Evolutionary conservation across 352 stramenopile genomes (phyloP).

Genomic region (Phytophthora ohioensis): DNA sequence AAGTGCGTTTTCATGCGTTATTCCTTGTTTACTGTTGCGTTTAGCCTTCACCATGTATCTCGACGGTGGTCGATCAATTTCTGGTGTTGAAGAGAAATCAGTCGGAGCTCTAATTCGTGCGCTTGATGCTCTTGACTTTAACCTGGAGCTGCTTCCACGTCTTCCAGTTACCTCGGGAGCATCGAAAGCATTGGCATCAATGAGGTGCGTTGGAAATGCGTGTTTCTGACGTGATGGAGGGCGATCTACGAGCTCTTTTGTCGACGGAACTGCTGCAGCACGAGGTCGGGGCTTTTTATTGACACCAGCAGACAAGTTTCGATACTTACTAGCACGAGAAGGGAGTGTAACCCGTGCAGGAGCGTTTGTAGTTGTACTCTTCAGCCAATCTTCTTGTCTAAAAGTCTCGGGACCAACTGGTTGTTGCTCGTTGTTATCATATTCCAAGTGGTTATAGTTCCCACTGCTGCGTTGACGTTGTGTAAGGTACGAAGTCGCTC

Average conservation of each 20-base stretch:
- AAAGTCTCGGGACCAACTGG: too few relatives aligned
- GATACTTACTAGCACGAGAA: conserved; percentile 42
- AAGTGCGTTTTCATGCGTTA: conserved; percentile 4
- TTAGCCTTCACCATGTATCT: conserved; percentile 80
- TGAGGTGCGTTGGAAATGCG: conserved; percentile 81
- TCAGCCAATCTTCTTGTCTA: conserved; percentile 19
- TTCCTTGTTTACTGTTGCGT: conserved; percentile 32
- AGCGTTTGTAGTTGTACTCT: neutral
- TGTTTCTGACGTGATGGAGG: conserved; percentile 79
- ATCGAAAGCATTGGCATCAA: conserved; percentile 59
- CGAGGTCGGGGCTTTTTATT: conserved; percentile 34
- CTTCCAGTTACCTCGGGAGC: conserved; percentile 23
- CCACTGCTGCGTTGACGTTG: neutral
- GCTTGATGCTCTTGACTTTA: conserved; percentile 18
- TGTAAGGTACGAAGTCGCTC: neutral
- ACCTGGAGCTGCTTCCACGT: conserved; percentile 19
- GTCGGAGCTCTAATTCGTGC: conserved; percentile 6
- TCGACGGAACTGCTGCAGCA: conserved; percentile 8
- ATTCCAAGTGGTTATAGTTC: conserved; percentile 32
- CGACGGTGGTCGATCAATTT: conserved; percentile 66
- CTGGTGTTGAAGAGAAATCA: neutral
- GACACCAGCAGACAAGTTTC: conserved; percentile 32
- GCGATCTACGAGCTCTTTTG: conserved; percentile 41
- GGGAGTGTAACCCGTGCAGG: conserved; percentile 16
- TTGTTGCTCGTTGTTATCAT: conserved; percentile 1